Conservation (phyloP, 768 basidiomycete genomes). For the Pleurotus sapidus region DNA sequence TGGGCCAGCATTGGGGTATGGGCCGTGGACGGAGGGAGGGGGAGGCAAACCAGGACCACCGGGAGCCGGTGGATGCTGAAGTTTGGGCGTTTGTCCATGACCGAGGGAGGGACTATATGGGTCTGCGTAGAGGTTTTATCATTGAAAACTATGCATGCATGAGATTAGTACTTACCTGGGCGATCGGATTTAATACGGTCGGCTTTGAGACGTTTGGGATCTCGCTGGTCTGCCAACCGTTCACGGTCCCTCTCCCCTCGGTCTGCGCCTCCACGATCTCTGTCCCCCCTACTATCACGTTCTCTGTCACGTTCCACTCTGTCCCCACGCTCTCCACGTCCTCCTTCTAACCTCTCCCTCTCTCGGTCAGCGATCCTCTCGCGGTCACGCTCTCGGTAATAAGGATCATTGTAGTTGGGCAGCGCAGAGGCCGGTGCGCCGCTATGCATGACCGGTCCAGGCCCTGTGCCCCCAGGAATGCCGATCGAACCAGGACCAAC, state of each 20-base stretch:
- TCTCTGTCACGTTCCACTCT: constrained; percentile 16
- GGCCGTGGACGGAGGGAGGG: constrained; percentile 10
- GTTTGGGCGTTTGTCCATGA: constrained; percentile 12
- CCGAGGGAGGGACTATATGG: constrained; percentile 35
- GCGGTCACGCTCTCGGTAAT: constrained; percentile 14
- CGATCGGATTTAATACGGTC: constrained; percentile 29
- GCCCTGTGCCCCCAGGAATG: constrained; percentile 20
- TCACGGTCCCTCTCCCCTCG: constrained; percentile 43
- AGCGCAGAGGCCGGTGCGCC: constrained; percentile 12
- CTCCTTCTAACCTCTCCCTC: constrained; percentile 2
- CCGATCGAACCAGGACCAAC: constrained; percentile 25
- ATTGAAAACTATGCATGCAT: neutral
- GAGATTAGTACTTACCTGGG: constrained; percentile 21
- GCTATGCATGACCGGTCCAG: constrained; percentile 9
- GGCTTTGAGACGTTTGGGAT: constrained; percentile 59
- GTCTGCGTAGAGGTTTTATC: constrained; percentile 20
- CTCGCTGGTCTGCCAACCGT: constrained; percentile 44
- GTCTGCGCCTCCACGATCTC: constrained; percentile 20
- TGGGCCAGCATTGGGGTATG: constrained; percentile 15
- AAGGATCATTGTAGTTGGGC: constrained; percentile 17
- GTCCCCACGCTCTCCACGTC: neutral
- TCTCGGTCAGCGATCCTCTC: neutral
- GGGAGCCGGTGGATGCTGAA: constrained; percentile 18
- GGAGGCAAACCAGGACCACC: constrained; percentile 32
- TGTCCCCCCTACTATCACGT: constrained; percentile 24